phyloP scores from a whole-genome alignment of 306 rosid species.

The Prinsepia uniflora region DNA sequence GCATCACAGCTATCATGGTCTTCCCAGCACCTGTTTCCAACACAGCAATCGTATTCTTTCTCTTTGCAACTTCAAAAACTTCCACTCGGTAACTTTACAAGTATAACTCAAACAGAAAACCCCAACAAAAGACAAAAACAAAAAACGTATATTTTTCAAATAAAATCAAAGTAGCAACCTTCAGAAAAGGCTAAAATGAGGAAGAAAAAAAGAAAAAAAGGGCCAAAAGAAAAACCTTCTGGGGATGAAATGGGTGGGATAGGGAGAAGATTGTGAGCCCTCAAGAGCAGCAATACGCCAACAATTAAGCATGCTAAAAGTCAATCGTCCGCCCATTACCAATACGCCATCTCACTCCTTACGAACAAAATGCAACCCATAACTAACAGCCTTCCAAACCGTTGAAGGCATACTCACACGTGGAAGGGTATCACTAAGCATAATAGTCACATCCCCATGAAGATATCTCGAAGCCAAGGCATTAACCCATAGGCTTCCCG shows the following conservation, averaged over 20 bases:
- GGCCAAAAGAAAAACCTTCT: constrained; percentile 43
- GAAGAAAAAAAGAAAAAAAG: neutral
- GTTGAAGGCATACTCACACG: too few species aligned
- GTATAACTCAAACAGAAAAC: too few species aligned
- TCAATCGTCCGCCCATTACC: too few species aligned
- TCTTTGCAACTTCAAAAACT: constrained; percentile 59
- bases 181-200: neutral
- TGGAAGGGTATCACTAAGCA: too few species aligned
- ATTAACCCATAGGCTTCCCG: too few species aligned
- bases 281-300: neutral
- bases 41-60: constrained; percentile 70
- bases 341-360: too few species aligned
- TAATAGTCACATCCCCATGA: too few species aligned
- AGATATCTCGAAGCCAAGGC: too few species aligned
- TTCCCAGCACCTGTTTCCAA: constrained; percentile 84
- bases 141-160: neutral
- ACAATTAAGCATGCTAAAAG: too few species aligned
- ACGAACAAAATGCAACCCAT: too few species aligned
- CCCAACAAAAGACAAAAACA: neutral
- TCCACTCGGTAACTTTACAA: constrained; percentile 56
- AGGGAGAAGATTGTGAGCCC: constrained; percentile 16
- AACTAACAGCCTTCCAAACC: too few species aligned
- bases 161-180: neutral
- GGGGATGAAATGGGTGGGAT: constrained; percentile 36
- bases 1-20: constrained; percentile 80